Evolutionary conservation across 805 yeast genomes (phyloP), one percentile per base, ranked within the genome.

Genomic region (Saccharomyces jurei): DNA sequence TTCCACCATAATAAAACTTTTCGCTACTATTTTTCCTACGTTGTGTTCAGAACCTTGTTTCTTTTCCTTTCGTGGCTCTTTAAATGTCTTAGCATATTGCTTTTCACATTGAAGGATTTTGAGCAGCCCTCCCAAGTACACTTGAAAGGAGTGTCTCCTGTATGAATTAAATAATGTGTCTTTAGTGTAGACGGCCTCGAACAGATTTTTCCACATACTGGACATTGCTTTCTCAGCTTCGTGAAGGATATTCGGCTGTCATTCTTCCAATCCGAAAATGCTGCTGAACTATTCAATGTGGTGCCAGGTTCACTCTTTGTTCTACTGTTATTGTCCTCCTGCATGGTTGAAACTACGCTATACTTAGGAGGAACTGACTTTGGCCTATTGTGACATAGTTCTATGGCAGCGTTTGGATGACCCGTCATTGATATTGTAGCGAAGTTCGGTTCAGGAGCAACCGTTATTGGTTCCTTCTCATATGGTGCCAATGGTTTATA

Each of bases 141-240:
- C 54, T 72, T 71, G 64, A 81, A 85, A 8, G 90, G 90, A 60
- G 84, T 84, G 63, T 83, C 89, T n/a, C 90, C 90, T 0, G 89
- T 84, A 67, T 89, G 96, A 6, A 87, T 85, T 59, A 88, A 80
- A 59, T 79, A 75, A 69, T 89, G 96, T 3, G 91, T 89, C 58
- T 83, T 85, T 53, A 89, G 73, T 1, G 94, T 88, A 10, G 90
- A 84, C 8, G 96, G 91, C 64, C 96, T 79, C 61, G 87, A 84
- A 73, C 89, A 89, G 52, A 81, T 82, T 67, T 89, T 88, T 49
- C 81, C 77, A 68, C 96, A 89, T 17, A 83, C 77, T 14, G 67
- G 71, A 55, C 78, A 74, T 51, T 80, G 69, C 60, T 80, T 80
- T 22, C 66, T 55, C 31, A 58, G 46, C 46, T 22, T 41, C 22